These are phyloP conservation scores for Rhododendron simsii DNA, from an alignment of 148 eudicot species.

Conservation along the genomic window DNA sequence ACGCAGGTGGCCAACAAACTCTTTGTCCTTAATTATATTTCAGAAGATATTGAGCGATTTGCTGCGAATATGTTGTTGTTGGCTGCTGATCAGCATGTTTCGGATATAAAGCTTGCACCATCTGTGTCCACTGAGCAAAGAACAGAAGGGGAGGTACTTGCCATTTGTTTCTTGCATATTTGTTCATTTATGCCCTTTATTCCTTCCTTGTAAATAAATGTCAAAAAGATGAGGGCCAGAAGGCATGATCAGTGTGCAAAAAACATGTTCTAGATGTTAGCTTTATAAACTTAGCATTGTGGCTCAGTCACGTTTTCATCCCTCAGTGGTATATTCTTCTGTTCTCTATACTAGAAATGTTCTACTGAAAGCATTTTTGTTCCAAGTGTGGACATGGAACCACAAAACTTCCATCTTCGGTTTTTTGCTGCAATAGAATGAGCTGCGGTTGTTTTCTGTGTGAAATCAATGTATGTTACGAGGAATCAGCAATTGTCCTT, in stretches of 20 bases:
- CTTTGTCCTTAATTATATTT: slow-evolving; percentile 47
- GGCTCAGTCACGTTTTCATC: background rate
- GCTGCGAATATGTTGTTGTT: slow-evolving; percentile 73
- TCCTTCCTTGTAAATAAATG: background rate
- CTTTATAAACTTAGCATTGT: background rate
- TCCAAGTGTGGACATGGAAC: background rate
- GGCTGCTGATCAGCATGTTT: slow-evolving; percentile 48
- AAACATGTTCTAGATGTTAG: background rate
- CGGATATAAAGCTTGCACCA: slow-evolving; percentile 38
- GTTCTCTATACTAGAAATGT: background rate
- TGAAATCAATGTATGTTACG: background rate
- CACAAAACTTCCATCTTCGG: background rate
- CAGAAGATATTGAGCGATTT: slow-evolving; percentile 69
- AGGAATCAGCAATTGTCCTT: slow-evolving; percentile 4
- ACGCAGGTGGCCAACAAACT: slow-evolving; percentile 92
- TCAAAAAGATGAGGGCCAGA: background rate
- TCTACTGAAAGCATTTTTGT: background rate
- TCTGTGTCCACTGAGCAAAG: slow-evolving; percentile 33
- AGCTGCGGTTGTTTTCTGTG: background rate
- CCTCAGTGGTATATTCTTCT: background rate
- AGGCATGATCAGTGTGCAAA: background rate
- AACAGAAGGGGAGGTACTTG: slow-evolving; percentile 55
- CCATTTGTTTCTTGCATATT: slow-evolving; percentile 3
- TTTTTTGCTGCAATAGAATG: background rate
- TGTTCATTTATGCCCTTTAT: background rate